A percentile compares a stretch with the other conserved stretches of the same genome.
phyloP scores from a whole-genome alignment of 2,329 filamentous ascomycete species.

The Ascochyta lentis region DNA sequence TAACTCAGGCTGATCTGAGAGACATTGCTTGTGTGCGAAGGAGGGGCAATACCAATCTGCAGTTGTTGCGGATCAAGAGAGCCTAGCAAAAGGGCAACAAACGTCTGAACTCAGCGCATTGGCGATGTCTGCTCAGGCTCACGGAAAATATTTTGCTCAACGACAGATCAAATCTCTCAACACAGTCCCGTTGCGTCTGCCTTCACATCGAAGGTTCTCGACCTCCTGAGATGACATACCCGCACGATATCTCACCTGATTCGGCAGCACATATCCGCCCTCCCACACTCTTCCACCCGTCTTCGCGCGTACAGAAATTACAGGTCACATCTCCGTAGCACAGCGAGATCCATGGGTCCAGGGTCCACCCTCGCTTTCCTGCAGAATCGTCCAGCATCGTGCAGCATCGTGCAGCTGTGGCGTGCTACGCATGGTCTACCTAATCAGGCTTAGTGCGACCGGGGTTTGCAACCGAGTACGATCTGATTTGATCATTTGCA shows the following conservation, averaged over 20 bases:
- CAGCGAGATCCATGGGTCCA: conserved; percentile 10
- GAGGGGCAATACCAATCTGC: too few species aligned
- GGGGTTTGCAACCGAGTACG: conserved; percentile 6
- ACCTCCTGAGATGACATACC: not conserved
- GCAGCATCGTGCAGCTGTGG: conserved; percentile 16
- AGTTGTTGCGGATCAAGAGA: too few species aligned
- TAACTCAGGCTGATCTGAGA: too few species aligned
- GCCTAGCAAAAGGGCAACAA: too few species aligned
- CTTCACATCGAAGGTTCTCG: not conserved
- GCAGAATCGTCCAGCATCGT: conserved; percentile 18
- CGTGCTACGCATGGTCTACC: conserved; percentile 1
- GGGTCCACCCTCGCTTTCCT: conserved; percentile 1
- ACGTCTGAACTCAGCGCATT: not conserved
- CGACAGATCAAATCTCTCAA: not conserved
- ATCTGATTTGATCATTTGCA: conserved; percentile 13
- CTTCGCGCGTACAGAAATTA: conserved; percentile 16
- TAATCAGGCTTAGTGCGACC: not conserved
- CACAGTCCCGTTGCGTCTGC: not conserved
- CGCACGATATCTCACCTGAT: not conserved
- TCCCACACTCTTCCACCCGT: not conserved
- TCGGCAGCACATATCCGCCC: not conserved
- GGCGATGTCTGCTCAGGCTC: not conserved
- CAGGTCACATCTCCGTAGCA: conserved; percentile 10
- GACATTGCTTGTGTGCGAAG: too few species aligned
- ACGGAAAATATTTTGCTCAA: not conserved